Evolutionary conservation across 306 rosid genomes (phyloP).

Genomic region (Styphnolobium japonicum): DNA sequence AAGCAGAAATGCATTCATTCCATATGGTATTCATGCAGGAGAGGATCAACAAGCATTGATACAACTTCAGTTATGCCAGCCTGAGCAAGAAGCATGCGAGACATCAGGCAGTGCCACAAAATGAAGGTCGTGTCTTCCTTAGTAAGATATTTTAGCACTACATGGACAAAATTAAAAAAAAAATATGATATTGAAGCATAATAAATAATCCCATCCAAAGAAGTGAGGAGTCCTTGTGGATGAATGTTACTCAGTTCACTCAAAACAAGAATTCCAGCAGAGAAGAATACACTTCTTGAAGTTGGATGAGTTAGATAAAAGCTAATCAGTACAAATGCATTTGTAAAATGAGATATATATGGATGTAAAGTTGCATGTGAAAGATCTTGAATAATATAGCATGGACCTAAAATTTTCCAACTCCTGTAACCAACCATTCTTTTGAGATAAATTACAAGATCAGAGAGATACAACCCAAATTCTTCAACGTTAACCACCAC

Average conservation of each 20-base stretch:
- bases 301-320: constrained; percentile 15
- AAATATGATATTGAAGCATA: constrained; percentile 15
- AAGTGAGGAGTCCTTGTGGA: constrained; percentile 7
- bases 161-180: constrained; percentile 5
- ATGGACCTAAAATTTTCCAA: background rate
- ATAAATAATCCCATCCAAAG: constrained; percentile 23
- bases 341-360: background rate
- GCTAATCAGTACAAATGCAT: constrained; percentile 6
- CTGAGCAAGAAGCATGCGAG: constrained; percentile 42
- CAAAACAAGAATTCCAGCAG: constrained; percentile 24
- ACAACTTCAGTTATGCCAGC: constrained; percentile 56
- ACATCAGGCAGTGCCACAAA: constrained; percentile 36
- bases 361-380: constrained; percentile 3
- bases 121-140: constrained; percentile 15
- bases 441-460: background rate
- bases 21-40: constrained; percentile 29
- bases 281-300: constrained; percentile 20
- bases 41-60: constrained; percentile 35
- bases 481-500: background rate
- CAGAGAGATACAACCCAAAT: background rate
- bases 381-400: constrained; percentile 9
- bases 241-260: constrained; percentile 5
- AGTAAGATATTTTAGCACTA: background rate
- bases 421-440: background rate
- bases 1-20: constrained; percentile 34